Evolutionary conservation across 805 yeast species (phyloP).

Genomic region (Zygosaccharomyces siamensis): DNA sequence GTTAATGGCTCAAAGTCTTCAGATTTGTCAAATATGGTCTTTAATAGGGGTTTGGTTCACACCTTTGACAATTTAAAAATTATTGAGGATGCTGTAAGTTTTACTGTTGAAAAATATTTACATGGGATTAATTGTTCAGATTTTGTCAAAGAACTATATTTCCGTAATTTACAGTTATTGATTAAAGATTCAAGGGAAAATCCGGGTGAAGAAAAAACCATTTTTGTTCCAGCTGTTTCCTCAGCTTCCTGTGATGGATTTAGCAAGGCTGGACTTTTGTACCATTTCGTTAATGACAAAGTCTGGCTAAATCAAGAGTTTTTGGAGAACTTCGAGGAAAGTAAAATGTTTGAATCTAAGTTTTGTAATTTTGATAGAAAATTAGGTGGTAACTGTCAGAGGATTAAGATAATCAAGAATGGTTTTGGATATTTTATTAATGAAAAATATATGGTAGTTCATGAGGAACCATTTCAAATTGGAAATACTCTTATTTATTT

Average conservation of each 20-base stretch:
- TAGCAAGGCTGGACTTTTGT: constrained; percentile 43
- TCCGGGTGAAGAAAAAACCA: constrained; percentile 45
- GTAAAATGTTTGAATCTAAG: constrained; percentile 44
- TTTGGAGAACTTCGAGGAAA: constrained; percentile 4
- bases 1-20: constrained; percentile 37
- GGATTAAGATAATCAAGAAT: constrained; percentile 42
- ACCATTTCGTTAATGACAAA: constrained; percentile 49
- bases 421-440: constrained; percentile 42
- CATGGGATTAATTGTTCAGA: constrained; percentile 54
- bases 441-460: constrained; percentile 46
- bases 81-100: constrained; percentile 29
- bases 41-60: constrained; percentile 48
- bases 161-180: constrained; percentile 51
- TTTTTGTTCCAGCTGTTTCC: constrained; percentile 48
- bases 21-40: constrained; percentile 38
- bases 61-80: constrained; percentile 37
- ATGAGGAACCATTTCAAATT: constrained; percentile 42
- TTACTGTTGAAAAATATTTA: constrained; percentile 54
- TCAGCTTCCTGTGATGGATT: constrained; percentile 34
- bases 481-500: constrained; percentile 67
- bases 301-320: constrained; percentile 22
- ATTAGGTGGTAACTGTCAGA: constrained; percentile 63
- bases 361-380: constrained; percentile 48
- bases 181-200: constrained; percentile 46
- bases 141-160: constrained; percentile 65